A percentile compares a stretch with the other conserved stretches of the same genome.
phyloP scores from a whole-genome alignment of 2,329 filamentous ascomycete species.

The Sclerotinia spermophila region DNA sequence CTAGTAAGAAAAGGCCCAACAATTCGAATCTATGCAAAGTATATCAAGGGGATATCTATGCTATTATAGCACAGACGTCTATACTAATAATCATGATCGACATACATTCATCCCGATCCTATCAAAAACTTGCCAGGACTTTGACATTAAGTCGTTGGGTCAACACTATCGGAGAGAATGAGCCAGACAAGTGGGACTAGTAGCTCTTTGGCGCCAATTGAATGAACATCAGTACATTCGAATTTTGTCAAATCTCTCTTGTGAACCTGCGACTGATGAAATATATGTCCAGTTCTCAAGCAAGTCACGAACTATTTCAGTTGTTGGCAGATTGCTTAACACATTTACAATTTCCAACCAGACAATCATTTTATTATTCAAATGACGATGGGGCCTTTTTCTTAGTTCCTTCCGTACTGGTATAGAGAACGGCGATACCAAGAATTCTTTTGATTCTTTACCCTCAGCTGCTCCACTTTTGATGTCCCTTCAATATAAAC shows the following conservation, averaged over 20 bases:
- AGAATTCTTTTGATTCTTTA: neutral
- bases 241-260: neutral
- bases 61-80: too few relatives aligned
- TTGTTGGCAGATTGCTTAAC: neutral
- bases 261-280: neutral
- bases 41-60: neutral
- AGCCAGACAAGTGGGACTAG: neutral
- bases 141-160: neutral
- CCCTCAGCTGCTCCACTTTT: neutral
- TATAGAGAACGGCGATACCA: neutral
- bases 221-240: neutral
- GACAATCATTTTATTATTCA: neutral
- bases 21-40: neutral
- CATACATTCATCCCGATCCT: neutral
- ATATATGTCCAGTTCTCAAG: neutral
- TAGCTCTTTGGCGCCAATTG: neutral
- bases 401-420: neutral
- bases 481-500: neutral
- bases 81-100: neutral
- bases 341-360: neutral
- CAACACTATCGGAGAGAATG: neutral
- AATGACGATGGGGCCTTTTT: neutral
- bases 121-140: neutral
- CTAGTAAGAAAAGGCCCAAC: neutral
- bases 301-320: neutral